phyloP scores from a whole-genome alignment of 176 grass and related monocot species.

The Aegilops sharonensis region DNA sequence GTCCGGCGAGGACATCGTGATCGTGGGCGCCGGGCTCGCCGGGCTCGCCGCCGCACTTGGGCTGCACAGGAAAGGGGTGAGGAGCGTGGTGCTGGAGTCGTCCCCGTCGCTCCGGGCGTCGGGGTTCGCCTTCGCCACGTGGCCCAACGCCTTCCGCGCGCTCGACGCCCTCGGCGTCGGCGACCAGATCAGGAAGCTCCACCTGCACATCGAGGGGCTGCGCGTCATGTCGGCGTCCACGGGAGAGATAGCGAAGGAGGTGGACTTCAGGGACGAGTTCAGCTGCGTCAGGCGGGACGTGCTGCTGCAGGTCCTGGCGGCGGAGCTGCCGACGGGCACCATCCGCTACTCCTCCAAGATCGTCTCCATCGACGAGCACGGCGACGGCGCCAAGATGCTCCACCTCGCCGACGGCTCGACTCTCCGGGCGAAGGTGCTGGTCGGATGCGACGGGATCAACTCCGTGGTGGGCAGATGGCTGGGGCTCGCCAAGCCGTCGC shows the following conservation, averaged over 20 bases:
- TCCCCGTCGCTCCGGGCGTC: conserved; percentile 53
- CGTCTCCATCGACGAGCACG: conserved; percentile 48
- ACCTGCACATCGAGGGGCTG: conserved; percentile 12
- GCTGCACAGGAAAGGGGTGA: conserved; percentile 67
- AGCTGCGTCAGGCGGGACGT: conserved; percentile 56
- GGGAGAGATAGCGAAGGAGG: background rate
- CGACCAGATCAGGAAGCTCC: conserved; percentile 53
- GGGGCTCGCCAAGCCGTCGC: conserved; percentile 39
- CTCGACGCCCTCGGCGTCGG: conserved; percentile 74
- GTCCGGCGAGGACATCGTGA: conserved; percentile 42
- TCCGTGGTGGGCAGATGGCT: conserved; percentile 70
- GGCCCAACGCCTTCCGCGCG: conserved; percentile 67
- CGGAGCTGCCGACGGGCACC: conserved; percentile 51
- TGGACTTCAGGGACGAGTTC: conserved; percentile 12
- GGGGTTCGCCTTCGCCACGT: conserved; percentile 49
- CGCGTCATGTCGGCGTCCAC: conserved; percentile 13
- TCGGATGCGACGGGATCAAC: conserved; percentile 72
- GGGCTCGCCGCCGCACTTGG: conserved; percentile 71
- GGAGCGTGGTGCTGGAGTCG: conserved; percentile 79
- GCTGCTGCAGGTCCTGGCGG: conserved; percentile 46
- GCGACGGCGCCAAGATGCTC: conserved; percentile 41
- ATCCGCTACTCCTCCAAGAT: conserved; percentile 84
- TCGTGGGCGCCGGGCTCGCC: conserved; percentile 60
- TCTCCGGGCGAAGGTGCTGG: conserved; percentile 68
- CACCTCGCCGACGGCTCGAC: conserved; percentile 59